Base-by-base conservation (phyloP, 768 basidiomycete genomes). In the Hemileccinum impolitum region DNA sequence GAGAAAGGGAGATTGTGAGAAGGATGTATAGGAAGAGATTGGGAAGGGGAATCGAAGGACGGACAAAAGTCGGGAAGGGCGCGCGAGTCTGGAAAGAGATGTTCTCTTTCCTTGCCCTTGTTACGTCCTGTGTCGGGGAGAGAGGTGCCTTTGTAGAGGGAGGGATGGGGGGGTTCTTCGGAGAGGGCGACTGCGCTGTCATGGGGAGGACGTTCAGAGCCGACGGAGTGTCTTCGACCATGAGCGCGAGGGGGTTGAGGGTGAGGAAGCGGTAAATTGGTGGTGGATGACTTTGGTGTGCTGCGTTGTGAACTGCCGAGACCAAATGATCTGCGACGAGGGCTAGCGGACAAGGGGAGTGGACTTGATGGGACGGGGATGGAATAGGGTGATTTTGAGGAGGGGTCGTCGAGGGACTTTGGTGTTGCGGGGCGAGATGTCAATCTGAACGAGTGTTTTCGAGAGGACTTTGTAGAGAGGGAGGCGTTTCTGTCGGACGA, bases 181-280 rank as follows among this genome's bases (percentile, higher is more conserved):
- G 61, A 58, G 46, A 67, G 60, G 15, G 66, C 66, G 25, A 69
- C 66, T 7, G 66, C 66, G 17, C 66, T 67, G 48, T 67, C 66
- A 38, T 67, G 66, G 23, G 66, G 66, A 1, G 56, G 50, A 0
- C 58, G 63, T 25, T 67, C 68, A 44, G 66, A 68, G n/a, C 57
- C 56, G 36, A 58, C 53, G 3, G 66, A 68, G 14, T 55, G 54
- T 41, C 66, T 57, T 43, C 65, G 59, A 17, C 43, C 66, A 35
- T 69, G 61, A 2, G 62, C 31, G 12, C 63, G 62, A 15, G 45
- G 8, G 39, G 3, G 30, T 14, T 55, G 61, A 19, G 23, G n/a
- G 8, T 28, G 51, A 12, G 63, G 61, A 11, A 67, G 57, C 19
- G 68, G 66, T 11, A 69, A 14, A 38, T 67, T 48, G 0, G 45